Percentiles rank a stretch among this genome's conserved stretches.
phyloP scores from a whole-genome alignment of 352 stramenopile species.

The Globisporangium canariense region DNA sequence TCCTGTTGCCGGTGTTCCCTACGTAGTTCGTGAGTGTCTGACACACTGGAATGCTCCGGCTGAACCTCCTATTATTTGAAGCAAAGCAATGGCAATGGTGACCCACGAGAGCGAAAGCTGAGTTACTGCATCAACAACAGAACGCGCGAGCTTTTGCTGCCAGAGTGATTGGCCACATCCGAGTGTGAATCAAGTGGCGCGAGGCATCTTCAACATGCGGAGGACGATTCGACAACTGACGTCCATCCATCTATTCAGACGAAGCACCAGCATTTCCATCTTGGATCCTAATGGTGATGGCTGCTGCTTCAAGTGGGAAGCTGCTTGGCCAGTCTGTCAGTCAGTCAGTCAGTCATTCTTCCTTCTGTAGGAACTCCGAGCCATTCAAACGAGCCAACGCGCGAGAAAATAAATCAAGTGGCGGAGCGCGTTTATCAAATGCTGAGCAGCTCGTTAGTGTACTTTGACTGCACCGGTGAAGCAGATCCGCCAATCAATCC shows the following conservation, averaged over 20 bases:
- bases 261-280: neutral
- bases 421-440: neutral
- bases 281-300: too few relatives aligned
- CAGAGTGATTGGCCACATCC: too few relatives aligned
- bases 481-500: slow-evolving; percentile 9
- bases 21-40: neutral
- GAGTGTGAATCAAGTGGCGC: neutral
- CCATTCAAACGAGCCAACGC: neutral
- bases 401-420: slow-evolving; percentile 11
- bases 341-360: too few relatives aligned
- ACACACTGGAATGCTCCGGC: neutral
- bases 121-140: neutral
- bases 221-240: neutral
- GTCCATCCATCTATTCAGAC: neutral
- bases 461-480: neutral
- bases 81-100: neutral
- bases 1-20: neutral
- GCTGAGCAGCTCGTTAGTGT: neutral
- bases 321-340: neutral
- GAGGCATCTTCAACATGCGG: neutral
- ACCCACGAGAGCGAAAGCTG: neutral
- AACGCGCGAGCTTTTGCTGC: neutral
- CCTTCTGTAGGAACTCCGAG: too few relatives aligned
- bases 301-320: neutral
- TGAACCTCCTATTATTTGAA: neutral